phyloP scores from a whole-genome alignment of 805 yeast genomes.

The Candida chilensis region DNA sequence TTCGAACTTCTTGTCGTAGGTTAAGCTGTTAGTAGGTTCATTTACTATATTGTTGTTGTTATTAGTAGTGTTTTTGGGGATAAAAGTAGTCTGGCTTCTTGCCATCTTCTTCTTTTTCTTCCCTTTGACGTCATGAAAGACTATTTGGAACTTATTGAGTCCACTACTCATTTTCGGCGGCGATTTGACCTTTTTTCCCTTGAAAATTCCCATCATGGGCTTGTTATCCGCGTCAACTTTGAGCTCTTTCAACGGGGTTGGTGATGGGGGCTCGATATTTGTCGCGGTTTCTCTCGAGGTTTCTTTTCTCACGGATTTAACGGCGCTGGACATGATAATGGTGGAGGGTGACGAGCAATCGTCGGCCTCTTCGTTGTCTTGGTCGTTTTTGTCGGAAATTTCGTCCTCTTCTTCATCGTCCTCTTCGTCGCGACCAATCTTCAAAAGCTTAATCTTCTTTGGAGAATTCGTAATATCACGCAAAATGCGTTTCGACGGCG shows the following conservation, averaged over 20 bases:
- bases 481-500: background rate
- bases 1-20: no score
- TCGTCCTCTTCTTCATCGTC: slow-evolving; percentile 7
- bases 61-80: no score
- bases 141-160: slow-evolving; percentile 28
- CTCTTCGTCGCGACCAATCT: slow-evolving; percentile 4
- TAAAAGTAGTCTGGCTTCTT: no score
- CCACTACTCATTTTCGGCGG: slow-evolving; percentile 24
- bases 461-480: background rate
- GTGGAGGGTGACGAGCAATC: slow-evolving; percentile 35
- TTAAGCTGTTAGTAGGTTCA: no score
- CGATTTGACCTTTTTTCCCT: slow-evolving; percentile 11
- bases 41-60: no score
- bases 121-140: slow-evolving; percentile 19
- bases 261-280: slow-evolving; percentile 7
- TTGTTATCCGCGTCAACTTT: slow-evolving; percentile 7
- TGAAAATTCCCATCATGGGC: slow-evolving; percentile 29
- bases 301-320: slow-evolving; percentile 5
- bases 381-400: slow-evolving; percentile 28
- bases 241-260: slow-evolving; percentile 23
- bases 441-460: background rate
- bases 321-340: slow-evolving; percentile 24
- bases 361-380: slow-evolving; percentile 16
- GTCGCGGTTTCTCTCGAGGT: slow-evolving; percentile 2
- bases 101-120: no score